Percentiles rank a stretch among this genome's conserved stretches.
Evolutionary conservation across 2,329 filamentous ascomycete species (phyloP).

Genomic region (Lecanosticta acicola): DNA sequence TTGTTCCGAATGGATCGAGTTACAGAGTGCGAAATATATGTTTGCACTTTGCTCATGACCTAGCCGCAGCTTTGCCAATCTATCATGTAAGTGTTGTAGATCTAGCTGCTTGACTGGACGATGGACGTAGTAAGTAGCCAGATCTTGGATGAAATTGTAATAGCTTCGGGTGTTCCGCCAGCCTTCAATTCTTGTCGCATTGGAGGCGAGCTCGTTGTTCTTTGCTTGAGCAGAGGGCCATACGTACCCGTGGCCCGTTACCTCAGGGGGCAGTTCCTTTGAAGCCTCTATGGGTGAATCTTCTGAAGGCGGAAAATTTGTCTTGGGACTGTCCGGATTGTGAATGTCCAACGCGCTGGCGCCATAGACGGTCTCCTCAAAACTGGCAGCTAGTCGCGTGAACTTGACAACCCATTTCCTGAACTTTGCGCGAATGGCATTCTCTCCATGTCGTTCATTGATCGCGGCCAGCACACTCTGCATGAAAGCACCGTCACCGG

Average conservation of each 20-base stretch:
- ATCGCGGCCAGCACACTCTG: slow-evolving; percentile 78
- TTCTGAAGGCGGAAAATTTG: slow-evolving; percentile 8
- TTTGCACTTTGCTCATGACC: slow-evolving; percentile 69
- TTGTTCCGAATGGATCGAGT: slow-evolving; percentile 60
- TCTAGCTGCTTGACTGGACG: slow-evolving; percentile 72
- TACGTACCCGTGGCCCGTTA: slow-evolving; percentile 79
- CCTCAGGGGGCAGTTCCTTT: slow-evolving; percentile 25
- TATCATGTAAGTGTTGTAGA: slow-evolving; percentile 86
- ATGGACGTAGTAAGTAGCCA: slow-evolving; percentile 31
- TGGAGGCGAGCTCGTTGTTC: slow-evolving; percentile 80
- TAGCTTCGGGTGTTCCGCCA: slow-evolving; percentile 96
- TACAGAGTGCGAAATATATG: slow-evolving; percentile 75
- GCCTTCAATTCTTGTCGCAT: slow-evolving; percentile 87
- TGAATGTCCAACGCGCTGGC: slow-evolving; percentile 79
- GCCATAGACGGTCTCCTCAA: slow-evolving; percentile 93
- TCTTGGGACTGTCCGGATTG: slow-evolving; percentile 32
- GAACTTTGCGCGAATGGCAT: slow-evolving; percentile 87
- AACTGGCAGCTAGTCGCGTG: slow-evolving; percentile 83
- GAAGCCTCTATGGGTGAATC: slow-evolving; percentile 11
- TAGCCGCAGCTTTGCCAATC: slow-evolving; percentile 74
- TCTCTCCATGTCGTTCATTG: slow-evolving; percentile 77
- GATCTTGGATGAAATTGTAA: slow-evolving; percentile 70
- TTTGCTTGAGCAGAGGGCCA: slow-evolving; percentile 81
- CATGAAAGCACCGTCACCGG: slow-evolving; percentile 86
- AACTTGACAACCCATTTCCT: slow-evolving; percentile 92